Evolutionary conservation across 768 basidiomycete species (phyloP).

Genomic region (Termitomyces bulborhizus): DNA sequence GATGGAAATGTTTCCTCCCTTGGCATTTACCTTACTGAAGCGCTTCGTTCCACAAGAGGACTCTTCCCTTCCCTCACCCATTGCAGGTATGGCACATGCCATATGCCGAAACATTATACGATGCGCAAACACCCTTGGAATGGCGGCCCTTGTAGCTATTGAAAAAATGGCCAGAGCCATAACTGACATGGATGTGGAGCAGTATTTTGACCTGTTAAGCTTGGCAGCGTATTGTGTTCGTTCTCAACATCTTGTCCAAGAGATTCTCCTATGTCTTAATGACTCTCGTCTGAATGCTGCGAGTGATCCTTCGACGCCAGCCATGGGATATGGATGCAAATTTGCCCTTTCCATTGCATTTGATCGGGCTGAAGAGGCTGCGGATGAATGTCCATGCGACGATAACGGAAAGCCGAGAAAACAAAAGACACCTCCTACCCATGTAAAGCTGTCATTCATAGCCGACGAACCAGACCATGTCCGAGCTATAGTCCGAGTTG

Average conservation of each 20-base stretch:
- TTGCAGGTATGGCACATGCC: conserved; percentile 20
- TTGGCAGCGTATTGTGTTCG: conserved; percentile 46
- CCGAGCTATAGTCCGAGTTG: conserved; percentile 50
- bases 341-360: conserved; percentile 53
- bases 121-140: conserved; percentile 46
- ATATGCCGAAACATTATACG: conserved; percentile 46
- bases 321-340: conserved; percentile 43
- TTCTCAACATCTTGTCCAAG: conserved; percentile 45
- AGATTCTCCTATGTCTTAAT: conserved; percentile 53
- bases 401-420: conserved; percentile 48
- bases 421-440: conserved; percentile 36
- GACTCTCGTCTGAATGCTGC: conserved; percentile 30
- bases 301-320: conserved; percentile 16
- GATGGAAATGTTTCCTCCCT: conserved; percentile 44
- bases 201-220: conserved; percentile 51
- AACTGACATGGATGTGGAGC: conserved; percentile 27
- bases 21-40: conserved; percentile 51
- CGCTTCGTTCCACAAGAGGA: conserved; percentile 37
- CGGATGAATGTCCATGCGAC: conserved; percentile 61
- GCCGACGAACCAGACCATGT: conserved; percentile 32
- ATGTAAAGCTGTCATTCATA: conserved; percentile 31
- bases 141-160: conserved; percentile 52
- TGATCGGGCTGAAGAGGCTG: conserved; percentile 62
- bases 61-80: conserved; percentile 21
- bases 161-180: conserved; percentile 49